Evolutionary conservation across 768 basidiomycete species (phyloP).

Genomic region (Tulasnella sp.): DNA sequence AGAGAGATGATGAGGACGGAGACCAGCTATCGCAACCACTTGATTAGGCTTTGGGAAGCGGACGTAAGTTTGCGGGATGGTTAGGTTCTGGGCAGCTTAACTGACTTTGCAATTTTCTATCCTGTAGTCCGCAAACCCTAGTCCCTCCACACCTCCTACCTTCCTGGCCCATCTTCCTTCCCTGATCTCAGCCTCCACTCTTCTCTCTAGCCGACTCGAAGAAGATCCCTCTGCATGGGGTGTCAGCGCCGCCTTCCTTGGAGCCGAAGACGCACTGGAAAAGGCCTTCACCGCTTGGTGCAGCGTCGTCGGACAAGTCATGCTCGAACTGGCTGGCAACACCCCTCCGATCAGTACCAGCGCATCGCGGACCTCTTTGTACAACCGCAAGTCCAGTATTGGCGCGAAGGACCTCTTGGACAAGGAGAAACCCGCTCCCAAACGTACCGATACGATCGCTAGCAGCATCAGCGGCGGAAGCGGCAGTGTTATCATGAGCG

Average conservation of each 20-base stretch:
- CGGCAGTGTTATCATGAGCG: neutral
- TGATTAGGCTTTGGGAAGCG: constrained; percentile 47
- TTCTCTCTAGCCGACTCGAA: constrained; percentile 55
- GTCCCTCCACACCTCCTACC: constrained; percentile 50
- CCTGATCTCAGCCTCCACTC: constrained; percentile 56
- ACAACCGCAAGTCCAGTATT: constrained; percentile 21
- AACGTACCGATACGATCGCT: constrained; percentile 34
- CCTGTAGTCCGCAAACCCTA: constrained; percentile 18
- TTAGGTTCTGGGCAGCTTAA: neutral
- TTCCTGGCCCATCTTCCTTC: constrained; percentile 58
- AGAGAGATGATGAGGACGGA: constrained; percentile 56
- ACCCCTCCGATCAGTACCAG: constrained; percentile 7
- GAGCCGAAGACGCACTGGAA: constrained; percentile 57
- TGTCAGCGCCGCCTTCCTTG: constrained; percentile 62
- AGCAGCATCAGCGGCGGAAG: constrained; percentile 26
- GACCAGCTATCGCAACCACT: constrained; percentile 49
- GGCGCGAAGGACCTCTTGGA: constrained; percentile 22
- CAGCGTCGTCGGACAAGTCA: constrained; percentile 54
- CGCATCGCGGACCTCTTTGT: constrained; percentile 30
- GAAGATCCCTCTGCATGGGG: constrained; percentile 69
- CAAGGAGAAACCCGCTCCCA: constrained; percentile 16
- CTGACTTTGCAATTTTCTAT: neutral
- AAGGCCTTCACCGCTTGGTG: constrained; percentile 62
- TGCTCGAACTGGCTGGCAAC: constrained; percentile 38
- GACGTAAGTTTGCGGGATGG: constrained; percentile 42